Base-by-base conservation (phyloP, 495 filamentous ascomycete species). In the Parathielavia hyrcaniae region DNA sequence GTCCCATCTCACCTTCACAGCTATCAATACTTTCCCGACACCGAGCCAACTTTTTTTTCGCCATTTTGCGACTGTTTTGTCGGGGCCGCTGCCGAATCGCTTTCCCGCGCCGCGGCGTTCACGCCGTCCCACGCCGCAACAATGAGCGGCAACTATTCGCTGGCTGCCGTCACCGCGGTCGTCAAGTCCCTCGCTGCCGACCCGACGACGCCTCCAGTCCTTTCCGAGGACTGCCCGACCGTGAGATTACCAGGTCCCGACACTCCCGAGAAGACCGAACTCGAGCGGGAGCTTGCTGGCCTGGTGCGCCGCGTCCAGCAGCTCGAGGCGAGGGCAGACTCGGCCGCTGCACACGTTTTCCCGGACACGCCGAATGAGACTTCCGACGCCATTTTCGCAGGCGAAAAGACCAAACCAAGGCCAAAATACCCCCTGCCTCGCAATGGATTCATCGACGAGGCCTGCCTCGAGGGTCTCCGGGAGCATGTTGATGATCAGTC, bases 401-500 rank as follows among this genome's bases (percentile, higher is more conserved):
- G 77, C 46, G 78, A 71, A 7, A 39, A 58, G 64, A 32, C 53
- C 40, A 43, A 36, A n/a, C 50, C 52, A 43, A 59, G 62, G 47
- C 57, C 59, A 22, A 67, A 66, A 52, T 58, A 67, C 53, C 23
- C 67, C 26, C 55, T 70, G 30, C 59, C 62, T 20, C 71, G 65
- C 38, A 75, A 74, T 65, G 70, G 71, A 8, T 55, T 62, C 47
- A 85, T 81, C 48, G 84, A 88, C 60, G 84, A 86, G 62, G 84
- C 87, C 6, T 11, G 19, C 49, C 83, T 90, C 41, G 83, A 81
- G 62, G 82, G 81, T 32, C 77, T 90, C 45, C 83, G 81, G 40
- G 86, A 89, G 57, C 84, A 89, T 69, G 85, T 90, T 43, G 82
- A 89, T 59, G 85, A 88, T 61, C 87, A 90, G 71, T 86, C 86